Evolutionary conservation across 2,329 filamentous ascomycete species (phyloP).

Genomic region (Penicillium carneum): DNA sequence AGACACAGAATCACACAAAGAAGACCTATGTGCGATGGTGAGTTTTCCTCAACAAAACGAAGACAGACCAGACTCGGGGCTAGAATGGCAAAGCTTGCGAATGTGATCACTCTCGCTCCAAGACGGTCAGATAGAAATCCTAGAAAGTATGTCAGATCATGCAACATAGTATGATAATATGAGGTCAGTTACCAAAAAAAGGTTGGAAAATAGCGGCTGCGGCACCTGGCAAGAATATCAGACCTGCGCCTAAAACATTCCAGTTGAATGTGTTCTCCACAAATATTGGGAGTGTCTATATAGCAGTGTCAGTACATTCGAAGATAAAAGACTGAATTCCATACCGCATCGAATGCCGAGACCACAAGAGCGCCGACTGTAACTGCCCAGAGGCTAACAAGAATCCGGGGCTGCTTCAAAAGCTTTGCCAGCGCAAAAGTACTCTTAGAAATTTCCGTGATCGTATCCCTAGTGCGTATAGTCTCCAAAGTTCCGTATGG

Average conservation of each 20-base stretch:
- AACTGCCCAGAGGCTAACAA: slow-evolving; percentile 63
- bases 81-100: slow-evolving; percentile 61
- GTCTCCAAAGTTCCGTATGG: slow-evolving; percentile 13
- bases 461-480: slow-evolving; percentile 34
- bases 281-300: slow-evolving; percentile 57
- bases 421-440: slow-evolving; percentile 22
- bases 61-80: slow-evolving; percentile 69
- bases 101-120: slow-evolving; percentile 67
- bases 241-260: slow-evolving; percentile 62
- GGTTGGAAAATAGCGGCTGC: slow-evolving; percentile 68
- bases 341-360: slow-evolving; percentile 59
- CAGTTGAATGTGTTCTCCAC: slow-evolving; percentile 62
- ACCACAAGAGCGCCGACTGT: slow-evolving; percentile 58
- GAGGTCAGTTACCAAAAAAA: slow-evolving; percentile 48
- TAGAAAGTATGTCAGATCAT: slow-evolving; percentile 34
- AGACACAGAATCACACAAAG: slow-evolving; percentile 68
- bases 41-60: slow-evolving; percentile 66
- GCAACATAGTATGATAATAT: not conserved
- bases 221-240: slow-evolving; percentile 65
- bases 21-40: slow-evolving; percentile 67
- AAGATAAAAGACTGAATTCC: not conserved
- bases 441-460: not conserved
- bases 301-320: slow-evolving; percentile 19
- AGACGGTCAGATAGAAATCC: slow-evolving; percentile 62
- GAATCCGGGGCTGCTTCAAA: slow-evolving; percentile 56